Base-by-base conservation (phyloP, 257 asterid genomes). In the Anisodus tanguticus region DNA sequence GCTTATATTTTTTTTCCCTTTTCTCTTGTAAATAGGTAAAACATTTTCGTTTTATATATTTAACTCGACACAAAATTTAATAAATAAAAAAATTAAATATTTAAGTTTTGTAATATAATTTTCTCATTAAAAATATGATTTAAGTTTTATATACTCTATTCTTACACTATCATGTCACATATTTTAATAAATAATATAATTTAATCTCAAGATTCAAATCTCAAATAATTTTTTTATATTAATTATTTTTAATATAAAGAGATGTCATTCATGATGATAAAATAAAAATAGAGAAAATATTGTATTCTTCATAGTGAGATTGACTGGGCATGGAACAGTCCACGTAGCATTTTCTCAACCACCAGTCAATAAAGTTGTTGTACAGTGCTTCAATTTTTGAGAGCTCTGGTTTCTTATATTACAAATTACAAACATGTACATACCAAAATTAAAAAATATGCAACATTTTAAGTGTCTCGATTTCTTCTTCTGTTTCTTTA, bases 321-420 rank as follows among this genome's bases (percentile, higher is more conserved):
- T 77, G 79, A 81, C 45, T 49, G 87, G 87, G 88, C 81, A 82
- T 84, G 87, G 64, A 81, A 19, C 53, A 79, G 76, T 74, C 87
- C 88, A 89, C 91, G 88, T 89, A 84, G 91, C 86, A 35, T 70
- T 12, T 41, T 71, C 37, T 43, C 41, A 81, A 64, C 91, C 91
- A 85, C 87, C n/a, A 49, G 80, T 74, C 53, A 58, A 80, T 58
- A 72, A 74, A 85, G 62, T 57, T 19, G 17, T 37, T 10, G 5
- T 11, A 7, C 10, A 53, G 16, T 57, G 2, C 2, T 11, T 39
- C 58, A 51, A 15, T 82, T 76, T 55, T 19, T 53, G 79, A 35
- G 15, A 54, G 85, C 82, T 79, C 4, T 19, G 22, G 4, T 47
- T 49, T 0, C 43, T 45, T 49, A 58, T 8, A 15, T 47, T 13